Percentiles rank a stretch among this genome's conserved stretches.
These are phyloP conservation scores for Monosporascus sp. DNA, from an alignment of 2,329 filamentous ascomycete species.

Conservation along the genomic window DNA sequence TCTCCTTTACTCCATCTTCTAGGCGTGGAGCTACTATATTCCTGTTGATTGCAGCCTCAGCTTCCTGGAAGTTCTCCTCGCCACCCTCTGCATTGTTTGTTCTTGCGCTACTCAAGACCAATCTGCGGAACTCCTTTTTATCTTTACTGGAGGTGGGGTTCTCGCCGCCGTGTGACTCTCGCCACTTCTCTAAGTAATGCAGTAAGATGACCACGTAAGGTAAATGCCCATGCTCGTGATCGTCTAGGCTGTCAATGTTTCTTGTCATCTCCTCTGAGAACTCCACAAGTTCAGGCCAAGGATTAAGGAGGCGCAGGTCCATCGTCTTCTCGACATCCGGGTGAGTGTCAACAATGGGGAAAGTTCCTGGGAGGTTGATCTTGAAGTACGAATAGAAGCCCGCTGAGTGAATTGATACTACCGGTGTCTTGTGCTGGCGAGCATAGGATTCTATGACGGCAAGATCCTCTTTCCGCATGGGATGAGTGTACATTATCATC, in stretches of 20 bases:
- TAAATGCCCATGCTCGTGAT: slow-evolving; percentile 85
- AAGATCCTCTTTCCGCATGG: slow-evolving; percentile 39
- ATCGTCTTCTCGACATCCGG: slow-evolving; percentile 80
- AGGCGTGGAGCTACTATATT: slow-evolving; percentile 67
- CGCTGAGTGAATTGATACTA: slow-evolving; percentile 79
- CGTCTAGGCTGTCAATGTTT: slow-evolving; percentile 62
- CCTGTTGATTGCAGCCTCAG: slow-evolving; percentile 79
- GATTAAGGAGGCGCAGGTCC: slow-evolving; percentile 76
- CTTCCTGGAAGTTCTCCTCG: slow-evolving; percentile 97
- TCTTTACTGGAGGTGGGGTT: slow-evolving; percentile 73
- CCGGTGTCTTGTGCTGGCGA: slow-evolving; percentile 57
- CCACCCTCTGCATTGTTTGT: slow-evolving; percentile 74
- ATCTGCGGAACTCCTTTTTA: slow-evolving; percentile 74
- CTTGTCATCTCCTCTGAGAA: slow-evolving; percentile 63
- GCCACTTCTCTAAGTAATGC: slow-evolving; percentile 79
- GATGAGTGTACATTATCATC: slow-evolving; percentile 49
- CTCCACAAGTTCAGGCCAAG: slow-evolving; percentile 74
- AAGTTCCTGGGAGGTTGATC: slow-evolving; percentile 69
- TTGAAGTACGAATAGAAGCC: slow-evolving; percentile 91
- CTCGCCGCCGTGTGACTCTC: slow-evolving; percentile 59
- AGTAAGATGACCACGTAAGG: slow-evolving; percentile 81
- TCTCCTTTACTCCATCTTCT: slow-evolving; percentile 64
- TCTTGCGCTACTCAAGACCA: slow-evolving; percentile 62
- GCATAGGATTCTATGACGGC: slow-evolving; percentile 42
- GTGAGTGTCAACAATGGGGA: slow-evolving; percentile 93